A percentile compares a stretch with the other conserved stretches of the same genome.
Conservation (phyloP, 1,139 yeast species). For the Nadsonia starkeyi-henricii region DNA sequence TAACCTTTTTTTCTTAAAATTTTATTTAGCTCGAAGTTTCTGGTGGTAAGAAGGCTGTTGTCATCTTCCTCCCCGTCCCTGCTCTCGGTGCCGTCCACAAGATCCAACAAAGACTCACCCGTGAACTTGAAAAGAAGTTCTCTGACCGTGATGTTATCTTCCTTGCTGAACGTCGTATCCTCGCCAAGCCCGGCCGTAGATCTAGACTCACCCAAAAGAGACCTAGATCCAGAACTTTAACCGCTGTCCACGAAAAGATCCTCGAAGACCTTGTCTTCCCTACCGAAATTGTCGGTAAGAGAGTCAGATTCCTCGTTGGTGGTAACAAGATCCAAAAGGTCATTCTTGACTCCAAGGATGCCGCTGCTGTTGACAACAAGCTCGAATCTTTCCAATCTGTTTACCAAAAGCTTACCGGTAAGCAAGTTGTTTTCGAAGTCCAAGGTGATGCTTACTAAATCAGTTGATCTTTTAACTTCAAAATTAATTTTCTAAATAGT, state of each 20-base stretch:
- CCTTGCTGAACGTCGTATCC: slow-evolving; percentile 99
- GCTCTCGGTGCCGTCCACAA: slow-evolving; percentile 87
- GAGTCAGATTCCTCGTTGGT: slow-evolving; percentile 98
- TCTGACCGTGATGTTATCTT: slow-evolving; percentile 99
- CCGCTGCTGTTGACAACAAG: slow-evolving; percentile 95
- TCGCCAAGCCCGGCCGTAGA: slow-evolving; percentile 79
- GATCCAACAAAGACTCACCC: slow-evolving; percentile 84
- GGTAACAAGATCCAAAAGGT: slow-evolving; percentile 98
- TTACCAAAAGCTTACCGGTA: slow-evolving; percentile 97
- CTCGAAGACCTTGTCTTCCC: slow-evolving; percentile 99
- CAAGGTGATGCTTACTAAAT: slow-evolving; percentile 51
- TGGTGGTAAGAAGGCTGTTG: slow-evolving; percentile 98
- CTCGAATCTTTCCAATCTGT: slow-evolving; percentile 98
- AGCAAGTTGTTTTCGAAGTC: slow-evolving; percentile 97
- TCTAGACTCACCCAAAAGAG: slow-evolving; percentile 95
- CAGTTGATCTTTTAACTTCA: slow-evolving; percentile 1
- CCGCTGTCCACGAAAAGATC: slow-evolving; percentile 97
- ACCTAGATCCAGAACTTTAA: slow-evolving; percentile 98
- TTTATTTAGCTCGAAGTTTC: slow-evolving; percentile 61
- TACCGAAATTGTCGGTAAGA: slow-evolving; percentile 97
- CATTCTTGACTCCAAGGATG: slow-evolving; percentile 95
- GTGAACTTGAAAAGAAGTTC: slow-evolving; percentile 99
- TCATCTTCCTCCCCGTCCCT: slow-evolving; percentile 97
- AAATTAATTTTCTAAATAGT: neutral
- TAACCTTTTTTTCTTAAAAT: no score